These are phyloP conservation scores for Aspergillus quadricinctus DNA, from an alignment of 2,329 filamentous ascomycete species.

Conservation along the genomic window DNA sequence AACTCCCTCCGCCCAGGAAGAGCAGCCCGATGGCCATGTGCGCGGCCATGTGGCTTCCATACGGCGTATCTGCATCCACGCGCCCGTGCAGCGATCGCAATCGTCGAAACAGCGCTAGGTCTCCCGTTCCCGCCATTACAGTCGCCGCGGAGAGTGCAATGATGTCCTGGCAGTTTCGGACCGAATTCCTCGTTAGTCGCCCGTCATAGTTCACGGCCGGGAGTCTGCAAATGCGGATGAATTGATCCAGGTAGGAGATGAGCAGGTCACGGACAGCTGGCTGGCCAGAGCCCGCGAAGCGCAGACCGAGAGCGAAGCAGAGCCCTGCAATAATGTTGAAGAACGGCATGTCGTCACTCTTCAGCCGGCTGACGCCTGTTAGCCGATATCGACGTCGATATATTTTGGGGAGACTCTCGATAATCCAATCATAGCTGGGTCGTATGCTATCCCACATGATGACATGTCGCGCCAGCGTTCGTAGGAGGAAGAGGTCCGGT, in stretches of 20 bases:
- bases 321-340: constrained; percentile 89
- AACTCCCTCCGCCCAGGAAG: constrained; percentile 87
- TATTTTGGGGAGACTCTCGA: constrained; percentile 64
- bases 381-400: constrained; percentile 64
- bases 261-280: constrained; percentile 72
- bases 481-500: constrained; percentile 84
- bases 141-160: constrained; percentile 76
- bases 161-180: constrained; percentile 86
- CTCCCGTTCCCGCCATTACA: constrained; percentile 95
- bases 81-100: constrained; percentile 84
- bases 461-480: constrained; percentile 82
- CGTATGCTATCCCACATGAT: constrained; percentile 88
- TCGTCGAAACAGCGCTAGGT: constrained; percentile 77
- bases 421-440: constrained; percentile 70
- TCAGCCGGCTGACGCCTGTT: constrained; percentile 56
- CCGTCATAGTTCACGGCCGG: constrained; percentile 69
- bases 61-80: constrained; percentile 76
- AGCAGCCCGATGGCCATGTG: constrained; percentile 88
- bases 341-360: constrained; percentile 81
- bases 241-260: constrained; percentile 78
- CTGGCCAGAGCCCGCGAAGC: constrained; percentile 70
- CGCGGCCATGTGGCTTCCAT: constrained; percentile 87
- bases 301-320: constrained; percentile 71
- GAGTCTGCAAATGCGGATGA: constrained; percentile 71
- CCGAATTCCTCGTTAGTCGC: constrained; percentile 74